These are phyloP conservation scores for Neopestalotiopsis sp. DNA, from an alignment of 2,329 filamentous ascomycete genomes.

Conservation along the genomic window DNA sequence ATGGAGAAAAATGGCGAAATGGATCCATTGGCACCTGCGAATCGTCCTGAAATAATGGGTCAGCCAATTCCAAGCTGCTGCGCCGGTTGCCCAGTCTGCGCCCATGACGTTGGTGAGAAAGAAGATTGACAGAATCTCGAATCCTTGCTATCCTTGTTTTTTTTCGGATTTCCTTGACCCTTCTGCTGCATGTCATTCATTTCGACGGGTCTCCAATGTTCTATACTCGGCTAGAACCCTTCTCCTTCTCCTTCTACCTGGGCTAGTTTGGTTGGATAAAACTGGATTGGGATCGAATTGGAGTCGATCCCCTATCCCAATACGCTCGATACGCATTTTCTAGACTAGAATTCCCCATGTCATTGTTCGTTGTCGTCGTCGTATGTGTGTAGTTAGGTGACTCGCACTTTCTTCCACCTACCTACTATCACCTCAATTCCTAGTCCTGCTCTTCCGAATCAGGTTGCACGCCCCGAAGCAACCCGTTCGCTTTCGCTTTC, in stretches of 20 bases:
- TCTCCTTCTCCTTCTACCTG: background rate
- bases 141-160: background rate
- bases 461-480: background rate
- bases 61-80: background rate
- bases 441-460: background rate
- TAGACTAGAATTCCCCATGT: background rate
- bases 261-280: background rate
- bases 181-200: background rate
- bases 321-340: background rate
- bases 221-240: background rate
- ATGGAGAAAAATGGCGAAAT: background rate
- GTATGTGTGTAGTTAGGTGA: background rate
- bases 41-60: background rate
- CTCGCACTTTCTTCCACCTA: background rate
- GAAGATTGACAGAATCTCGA: background rate
- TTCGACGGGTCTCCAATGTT: background rate
- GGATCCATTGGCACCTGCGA: background rate
- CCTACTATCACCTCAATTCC: background rate
- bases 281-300: background rate
- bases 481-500: background rate
- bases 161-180: background rate
- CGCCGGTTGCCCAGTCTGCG: background rate
- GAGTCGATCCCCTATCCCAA: background rate
- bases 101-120: background rate
- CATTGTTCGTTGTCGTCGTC: background rate